Evolutionary conservation across 2,329 filamentous ascomycete species (phyloP), one percentile per base, ranked within the genome.

Genomic region (Colletotrichum cereale): DNA sequence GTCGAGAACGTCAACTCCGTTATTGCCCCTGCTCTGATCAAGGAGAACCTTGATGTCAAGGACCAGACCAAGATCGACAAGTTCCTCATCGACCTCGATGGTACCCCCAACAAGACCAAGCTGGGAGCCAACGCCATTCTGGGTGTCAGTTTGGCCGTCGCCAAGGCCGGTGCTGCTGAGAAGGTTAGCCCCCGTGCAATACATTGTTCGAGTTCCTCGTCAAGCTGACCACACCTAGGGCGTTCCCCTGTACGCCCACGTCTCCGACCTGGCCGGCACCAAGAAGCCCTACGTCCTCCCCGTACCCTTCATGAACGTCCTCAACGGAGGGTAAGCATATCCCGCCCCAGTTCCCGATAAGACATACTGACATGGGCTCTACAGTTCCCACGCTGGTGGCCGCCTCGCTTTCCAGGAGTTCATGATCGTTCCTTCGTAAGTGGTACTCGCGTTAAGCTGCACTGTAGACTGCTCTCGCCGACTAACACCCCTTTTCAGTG

Each of bases 341-440:
- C 21, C 44, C 34, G 2, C 18, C 18, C 5, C 34, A 1, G 52
- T 34, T 38, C 52, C n/a, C n/a, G 8, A 4, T 52, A 44, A 36
- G 21, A 63, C 21, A 18, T 36, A n/a, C 69, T 63, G 24, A 67
- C 52, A 40, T 31, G 8, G 8, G 8, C 10, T 29, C 48, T 44
- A 24, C 34, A 86, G 96, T 77, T 98, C 96, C 80, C 96, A 99
- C 88, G 96, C 96, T 77, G 96, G 96, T 90, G 96, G 96, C 81
- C 94, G 95, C 82, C 90, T 97, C 78, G 94, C 94, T 77, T 97
- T 97, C 91, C 94, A 97, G 86, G 94, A 97, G 86, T 97, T 97
- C 89, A 97, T 97, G 94, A 96, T 97, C 78, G 94, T 96, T 71
- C 94, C 94, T 75, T 91, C 90, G 87, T 92, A 86, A 82, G 89